A percentile compares a stretch with the other conserved stretches of the same genome.
Evolutionary conservation across 1,284 basidiomycete genomes (phyloP).

Genomic region (Cryptococcus amylolentus): DNA sequence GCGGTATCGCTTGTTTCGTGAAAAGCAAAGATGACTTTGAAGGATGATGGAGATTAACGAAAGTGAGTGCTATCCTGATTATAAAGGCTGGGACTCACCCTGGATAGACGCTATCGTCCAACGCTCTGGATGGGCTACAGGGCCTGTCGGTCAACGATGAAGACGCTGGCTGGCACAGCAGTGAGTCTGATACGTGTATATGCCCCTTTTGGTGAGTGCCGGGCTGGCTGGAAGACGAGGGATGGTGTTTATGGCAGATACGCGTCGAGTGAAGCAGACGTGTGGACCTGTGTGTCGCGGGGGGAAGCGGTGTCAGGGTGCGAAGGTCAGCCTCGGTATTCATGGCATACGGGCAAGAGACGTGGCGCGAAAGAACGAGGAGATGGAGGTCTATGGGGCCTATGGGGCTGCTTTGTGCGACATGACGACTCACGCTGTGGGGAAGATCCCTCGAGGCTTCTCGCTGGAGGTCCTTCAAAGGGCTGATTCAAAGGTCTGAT

Average conservation of each 20-base stretch:
- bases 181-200: neutral
- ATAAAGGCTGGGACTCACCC: neutral
- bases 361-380: too few relatives aligned
- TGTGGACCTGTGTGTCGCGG: neutral
- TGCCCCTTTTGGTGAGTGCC: neutral
- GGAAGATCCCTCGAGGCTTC: too few relatives aligned
- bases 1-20: neutral
- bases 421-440: too few relatives aligned
- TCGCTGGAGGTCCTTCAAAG: too few relatives aligned
- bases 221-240: neutral
- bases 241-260: neutral
- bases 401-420: neutral
- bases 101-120: neutral
- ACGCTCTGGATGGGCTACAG: neutral
- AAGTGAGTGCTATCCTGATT: neutral
- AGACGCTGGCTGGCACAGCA: too few relatives aligned
- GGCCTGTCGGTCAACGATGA: neutral
- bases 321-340: neutral
- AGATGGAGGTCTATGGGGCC: too few relatives aligned
- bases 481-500: too few relatives aligned
- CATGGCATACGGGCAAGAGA: neutral
- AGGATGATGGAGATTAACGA: neutral
- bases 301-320: neutral
- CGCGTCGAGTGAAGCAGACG: too few relatives aligned
- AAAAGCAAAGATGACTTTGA: slow-evolving; percentile 1